Percentiles rank a stretch among this genome's conserved stretches.
Conservation (phyloP, 1,284 basidiomycete species). For the Boletus semigastroideus region DNA sequence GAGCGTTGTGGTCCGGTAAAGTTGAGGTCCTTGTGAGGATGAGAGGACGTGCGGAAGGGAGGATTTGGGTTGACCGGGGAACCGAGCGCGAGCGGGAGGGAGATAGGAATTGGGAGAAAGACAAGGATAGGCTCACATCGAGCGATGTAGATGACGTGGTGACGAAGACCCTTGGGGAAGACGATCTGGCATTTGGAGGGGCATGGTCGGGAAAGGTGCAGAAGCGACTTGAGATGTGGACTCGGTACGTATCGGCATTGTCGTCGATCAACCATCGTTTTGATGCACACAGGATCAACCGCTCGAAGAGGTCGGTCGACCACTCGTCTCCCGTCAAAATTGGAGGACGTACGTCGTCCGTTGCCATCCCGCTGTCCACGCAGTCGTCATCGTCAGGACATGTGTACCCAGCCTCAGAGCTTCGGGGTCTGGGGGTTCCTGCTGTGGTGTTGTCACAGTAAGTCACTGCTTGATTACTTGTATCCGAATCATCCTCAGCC, state of each 20-base stretch:
- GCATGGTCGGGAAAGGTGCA: conserved; percentile 63
- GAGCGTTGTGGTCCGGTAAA: conserved; percentile 36
- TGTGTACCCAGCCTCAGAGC: conserved; percentile 28
- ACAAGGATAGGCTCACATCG: conserved; percentile 22
- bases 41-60: conserved; percentile 33
- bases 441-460: conserved; percentile 31
- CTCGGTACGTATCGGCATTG: conserved; percentile 47
- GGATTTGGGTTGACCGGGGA: conserved; percentile 4
- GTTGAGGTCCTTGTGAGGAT: conserved; percentile 28
- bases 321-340: conserved; percentile 25
- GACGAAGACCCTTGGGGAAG: conserved; percentile 24
- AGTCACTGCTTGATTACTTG: conserved; percentile 3
- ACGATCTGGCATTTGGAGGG: conserved; percentile 39
- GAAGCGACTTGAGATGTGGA: conserved; percentile 69
- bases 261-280: neutral
- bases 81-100: conserved; percentile 22
- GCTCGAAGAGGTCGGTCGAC: conserved; percentile 33
- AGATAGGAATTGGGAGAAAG: conserved; percentile 20
- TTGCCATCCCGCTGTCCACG: conserved; percentile 34
- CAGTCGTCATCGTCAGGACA: conserved; percentile 36
- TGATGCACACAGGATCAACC: conserved; percentile 31
- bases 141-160: conserved; percentile 37
- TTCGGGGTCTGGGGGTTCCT: conserved; percentile 28
- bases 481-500: neutral
- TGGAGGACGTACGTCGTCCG: conserved; percentile 24